phyloP scores from a whole-genome alignment of 208 protist species.

The Herpetomonas tarakana region DNA sequence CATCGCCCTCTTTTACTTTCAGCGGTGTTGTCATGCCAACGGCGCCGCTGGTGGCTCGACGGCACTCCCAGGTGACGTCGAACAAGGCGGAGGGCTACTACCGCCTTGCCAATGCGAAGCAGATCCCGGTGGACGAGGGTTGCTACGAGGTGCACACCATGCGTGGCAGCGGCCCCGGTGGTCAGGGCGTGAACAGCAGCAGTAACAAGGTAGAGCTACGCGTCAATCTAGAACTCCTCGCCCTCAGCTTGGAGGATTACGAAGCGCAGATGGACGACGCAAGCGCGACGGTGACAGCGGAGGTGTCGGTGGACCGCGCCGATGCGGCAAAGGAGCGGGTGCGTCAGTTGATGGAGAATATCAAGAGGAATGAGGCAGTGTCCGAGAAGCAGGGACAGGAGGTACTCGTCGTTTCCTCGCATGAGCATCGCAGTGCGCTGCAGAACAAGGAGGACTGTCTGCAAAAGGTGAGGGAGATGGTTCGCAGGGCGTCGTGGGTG shows the following conservation, averaged over 20 bases:
- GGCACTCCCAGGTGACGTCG: constrained; percentile 65
- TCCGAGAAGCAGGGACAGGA: background rate
- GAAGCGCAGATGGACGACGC: constrained; percentile 35
- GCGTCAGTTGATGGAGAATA: background rate
- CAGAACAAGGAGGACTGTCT: constrained; percentile 80
- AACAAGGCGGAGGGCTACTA: constrained; percentile 63
- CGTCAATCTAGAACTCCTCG: constrained; percentile 43
- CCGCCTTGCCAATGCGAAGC: constrained; percentile 30
- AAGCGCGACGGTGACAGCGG: constrained; percentile 38
- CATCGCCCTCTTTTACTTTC: too few relatives aligned
- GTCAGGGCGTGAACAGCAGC: constrained; percentile 79
- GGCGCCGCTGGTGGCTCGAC: too few relatives aligned
- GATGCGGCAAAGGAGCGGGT: background rate
- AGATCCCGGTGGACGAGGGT: constrained; percentile 39
- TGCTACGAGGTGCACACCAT: constrained; percentile 53
- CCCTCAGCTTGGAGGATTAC: constrained; percentile 47
- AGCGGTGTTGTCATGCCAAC: too few relatives aligned
- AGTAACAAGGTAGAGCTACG: constrained; percentile 89
- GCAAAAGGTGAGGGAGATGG: constrained; percentile 45
- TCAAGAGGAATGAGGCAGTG: background rate
- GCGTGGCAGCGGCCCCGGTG: constrained; percentile 79
- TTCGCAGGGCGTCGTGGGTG: constrained; percentile 75
- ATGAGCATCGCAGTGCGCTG: constrained; percentile 71
- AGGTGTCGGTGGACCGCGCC: constrained; percentile 18
- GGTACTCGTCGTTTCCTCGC: constrained; percentile 51